phyloP scores from a whole-genome alignment of 2,329 filamentous ascomycete species.

The Orbilia quercus region DNA sequence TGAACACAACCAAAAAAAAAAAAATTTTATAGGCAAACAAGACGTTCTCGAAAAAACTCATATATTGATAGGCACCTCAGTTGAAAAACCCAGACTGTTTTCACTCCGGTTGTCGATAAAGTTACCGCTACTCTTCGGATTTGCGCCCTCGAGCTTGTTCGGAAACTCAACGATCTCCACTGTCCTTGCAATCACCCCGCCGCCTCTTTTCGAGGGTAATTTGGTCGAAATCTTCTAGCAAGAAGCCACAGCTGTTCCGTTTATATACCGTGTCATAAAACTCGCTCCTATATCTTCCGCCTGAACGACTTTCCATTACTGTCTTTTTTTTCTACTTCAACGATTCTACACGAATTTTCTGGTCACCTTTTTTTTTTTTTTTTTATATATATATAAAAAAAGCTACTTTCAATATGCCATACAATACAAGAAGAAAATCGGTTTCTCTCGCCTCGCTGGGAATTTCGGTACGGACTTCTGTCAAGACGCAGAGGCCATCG shows the following conservation, averaged over 20 bases:
- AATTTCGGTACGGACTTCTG: slow-evolving; percentile 78
- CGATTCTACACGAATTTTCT: slow-evolving; percentile 42
- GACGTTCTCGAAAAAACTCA: slow-evolving; percentile 51
- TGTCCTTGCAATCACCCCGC: slow-evolving; percentile 43
- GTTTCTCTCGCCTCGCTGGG: slow-evolving; percentile 91
- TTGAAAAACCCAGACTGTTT: slow-evolving; percentile 49
- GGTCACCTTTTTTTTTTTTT: neutral
- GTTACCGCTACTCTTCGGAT: slow-evolving; percentile 36
- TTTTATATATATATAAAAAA: too few species aligned
- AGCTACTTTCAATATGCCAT: slow-evolving; percentile 82
- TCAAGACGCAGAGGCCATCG: slow-evolving; percentile 70
- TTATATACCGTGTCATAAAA: slow-evolving; percentile 48
- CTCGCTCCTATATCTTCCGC: slow-evolving; percentile 24
- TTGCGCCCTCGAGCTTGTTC: slow-evolving; percentile 43
- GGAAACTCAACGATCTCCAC: slow-evolving; percentile 30
- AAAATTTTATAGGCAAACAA: too few species aligned
- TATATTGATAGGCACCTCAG: slow-evolving; percentile 28
- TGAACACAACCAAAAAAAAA: slow-evolving; percentile 40
- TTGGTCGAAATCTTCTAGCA: slow-evolving; percentile 29
- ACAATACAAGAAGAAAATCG: slow-evolving; percentile 97
- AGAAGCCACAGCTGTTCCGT: slow-evolving; percentile 9
- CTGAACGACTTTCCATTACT: slow-evolving; percentile 12
- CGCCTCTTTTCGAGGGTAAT: slow-evolving; percentile 40
- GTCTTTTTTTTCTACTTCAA: slow-evolving; percentile 32
- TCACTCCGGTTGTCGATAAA: slow-evolving; percentile 30